Evolutionary conservation across 1,284 basidiomycete species (phyloP).

Genomic region (Heterobasidion annosum): DNA sequence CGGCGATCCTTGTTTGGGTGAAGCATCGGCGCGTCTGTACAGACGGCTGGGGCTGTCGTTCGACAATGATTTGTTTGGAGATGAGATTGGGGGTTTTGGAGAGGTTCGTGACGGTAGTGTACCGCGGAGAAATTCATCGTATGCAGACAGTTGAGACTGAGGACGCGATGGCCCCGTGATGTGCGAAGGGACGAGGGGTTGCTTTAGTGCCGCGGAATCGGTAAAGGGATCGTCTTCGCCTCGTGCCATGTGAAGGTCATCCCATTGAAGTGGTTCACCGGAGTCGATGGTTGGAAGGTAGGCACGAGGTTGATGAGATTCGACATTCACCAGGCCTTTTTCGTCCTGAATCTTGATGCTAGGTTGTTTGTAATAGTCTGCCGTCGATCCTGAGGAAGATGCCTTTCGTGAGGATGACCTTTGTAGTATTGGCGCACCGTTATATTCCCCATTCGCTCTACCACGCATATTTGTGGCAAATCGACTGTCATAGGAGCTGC

Average conservation of each 20-base stretch:
- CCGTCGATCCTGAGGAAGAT: slow-evolving; percentile 3
- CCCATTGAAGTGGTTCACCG: slow-evolving; percentile 23
- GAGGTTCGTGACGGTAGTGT: not conserved
- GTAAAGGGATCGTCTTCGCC: slow-evolving; percentile 19
- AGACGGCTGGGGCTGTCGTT: slow-evolving; percentile 5
- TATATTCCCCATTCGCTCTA: not conserved
- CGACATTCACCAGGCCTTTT: not conserved
- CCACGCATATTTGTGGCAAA: not conserved
- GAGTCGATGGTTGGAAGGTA: slow-evolving; percentile 21
- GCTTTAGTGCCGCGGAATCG: slow-evolving; percentile 12
- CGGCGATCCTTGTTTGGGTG: slow-evolving; percentile 6
- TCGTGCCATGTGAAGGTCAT: slow-evolving; percentile 7
- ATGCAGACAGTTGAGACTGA: slow-evolving; percentile 7
- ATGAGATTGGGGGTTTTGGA: not conserved
- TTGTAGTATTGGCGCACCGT: slow-evolving; percentile 3
- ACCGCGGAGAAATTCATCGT: not conserved
- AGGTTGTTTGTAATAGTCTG: not conserved
- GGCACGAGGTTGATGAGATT: not conserved
- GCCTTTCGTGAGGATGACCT: slow-evolving; percentile 2
- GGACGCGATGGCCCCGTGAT: slow-evolving; percentile 3
- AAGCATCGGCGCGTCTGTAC: slow-evolving; percentile 5
- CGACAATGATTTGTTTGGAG: not conserved
- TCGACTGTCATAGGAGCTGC: not conserved
- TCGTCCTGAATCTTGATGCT: slow-evolving; percentile 5
- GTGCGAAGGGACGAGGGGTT: not conserved